Base-by-base conservation (phyloP, 2,329 filamentous ascomycete species). In the Alternaria brassicicola region DNA sequence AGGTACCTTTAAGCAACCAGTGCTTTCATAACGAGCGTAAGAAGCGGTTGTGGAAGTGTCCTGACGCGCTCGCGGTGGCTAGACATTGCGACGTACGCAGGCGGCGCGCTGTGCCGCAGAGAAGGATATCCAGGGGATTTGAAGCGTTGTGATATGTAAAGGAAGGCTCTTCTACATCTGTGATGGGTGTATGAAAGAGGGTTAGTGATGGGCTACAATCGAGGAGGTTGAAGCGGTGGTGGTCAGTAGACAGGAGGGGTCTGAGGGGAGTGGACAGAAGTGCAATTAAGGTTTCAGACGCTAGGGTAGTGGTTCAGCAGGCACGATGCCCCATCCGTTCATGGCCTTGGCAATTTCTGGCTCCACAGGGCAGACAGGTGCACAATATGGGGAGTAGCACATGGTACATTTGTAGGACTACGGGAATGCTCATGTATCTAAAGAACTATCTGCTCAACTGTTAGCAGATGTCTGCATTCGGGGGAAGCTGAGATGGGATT, bases 231-330 rank as follows among this genome's bases (percentile, higher is more conserved):
- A 52, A 41, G 45, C 13, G 31, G 52, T 7, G 46, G 36, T 21
- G 35, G 46, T 48, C 23, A 52, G 17, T 39, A n/a, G 51, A 41
- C 26, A 33, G 26, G 48, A 25, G 35, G 33, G 41, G 36, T 43
- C 17, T 8, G 48, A 12, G 28, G 33, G 41, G 48, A 53, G 59
- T 33, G 35, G 28, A 31, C 21, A 61, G 62, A 57, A 48, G 62
- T 64, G 57, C 15, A 49, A 64, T 54, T 64, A 64, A 62, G 60
- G 62, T 64, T 62, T 57, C 49, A 52, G 21, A 26, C 59, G 59
- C 62, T 64, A 62, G 55, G 47, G 41, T 35, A 30, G 52, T 26
- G 36, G 30, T 28, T 55, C 23, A 36, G 53, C 43, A 54, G 45
- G 51, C 33, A 52, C 54, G 19, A 48, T 47, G 35, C 36, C 46